Evolutionary conservation across 305 asterid species (phyloP).

Genomic region (Fraxinus platypoda): DNA sequence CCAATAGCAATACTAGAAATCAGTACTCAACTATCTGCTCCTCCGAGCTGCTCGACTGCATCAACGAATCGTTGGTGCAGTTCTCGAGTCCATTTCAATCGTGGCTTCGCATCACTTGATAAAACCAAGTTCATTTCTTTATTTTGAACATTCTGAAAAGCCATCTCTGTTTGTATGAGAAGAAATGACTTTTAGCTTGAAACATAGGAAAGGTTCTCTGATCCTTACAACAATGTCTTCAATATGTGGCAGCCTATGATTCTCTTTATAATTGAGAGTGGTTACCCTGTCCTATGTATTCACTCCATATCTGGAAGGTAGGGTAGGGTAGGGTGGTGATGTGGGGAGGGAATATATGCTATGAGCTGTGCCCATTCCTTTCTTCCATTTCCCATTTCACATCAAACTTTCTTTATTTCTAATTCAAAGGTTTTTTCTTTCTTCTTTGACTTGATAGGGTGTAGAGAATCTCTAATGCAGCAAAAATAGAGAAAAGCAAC

Average conservation of each 20-base stretch:
- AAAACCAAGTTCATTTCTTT: conserved; percentile 62
- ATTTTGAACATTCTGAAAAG: conserved; percentile 41
- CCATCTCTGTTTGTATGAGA: conserved; percentile 41
- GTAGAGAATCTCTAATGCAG: conserved; percentile 66
- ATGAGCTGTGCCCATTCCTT: conserved; percentile 59
- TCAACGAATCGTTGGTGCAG: conserved; percentile 70
- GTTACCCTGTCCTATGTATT: conserved; percentile 61
- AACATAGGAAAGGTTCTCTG: conserved; percentile 36
- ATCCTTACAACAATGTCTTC: conserved; percentile 22
- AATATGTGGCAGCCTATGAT: conserved; percentile 36
- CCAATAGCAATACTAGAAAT: background rate
- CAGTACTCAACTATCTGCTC: conserved; percentile 73
- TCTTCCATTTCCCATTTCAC: conserved; percentile 76
- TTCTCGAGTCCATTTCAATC: conserved; percentile 92
- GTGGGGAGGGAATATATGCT: conserved; percentile 71
- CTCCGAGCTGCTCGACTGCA: conserved; percentile 81
- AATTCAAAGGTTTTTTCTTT: conserved; percentile 28
- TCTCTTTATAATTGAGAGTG: conserved; percentile 62
- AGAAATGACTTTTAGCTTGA: conserved; percentile 27
- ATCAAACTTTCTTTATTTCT: conserved; percentile 38
- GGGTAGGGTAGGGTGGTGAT: conserved; percentile 53
- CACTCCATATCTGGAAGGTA: conserved; percentile 90
- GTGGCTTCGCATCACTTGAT: conserved; percentile 85
- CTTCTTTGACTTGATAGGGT: conserved; percentile 72
- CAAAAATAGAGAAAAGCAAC: conserved; percentile 67